phyloP scores from a whole-genome alignment of 139 green algal genomes.

The Eudorina sp. region DNA sequence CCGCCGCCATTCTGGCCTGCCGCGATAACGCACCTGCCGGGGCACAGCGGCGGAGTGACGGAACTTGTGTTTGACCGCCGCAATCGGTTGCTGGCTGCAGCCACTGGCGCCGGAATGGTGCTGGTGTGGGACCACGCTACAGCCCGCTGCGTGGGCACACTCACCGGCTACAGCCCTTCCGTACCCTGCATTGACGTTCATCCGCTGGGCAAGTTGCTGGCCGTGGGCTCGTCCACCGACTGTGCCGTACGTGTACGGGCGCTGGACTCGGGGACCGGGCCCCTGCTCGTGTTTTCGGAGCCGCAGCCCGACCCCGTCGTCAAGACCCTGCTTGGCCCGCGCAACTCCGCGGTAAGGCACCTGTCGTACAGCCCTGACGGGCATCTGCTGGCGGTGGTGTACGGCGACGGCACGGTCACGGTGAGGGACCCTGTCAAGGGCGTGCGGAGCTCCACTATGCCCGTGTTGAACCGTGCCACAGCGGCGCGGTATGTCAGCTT shows the following conservation, averaged over 20 bases:
- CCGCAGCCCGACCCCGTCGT: not conserved
- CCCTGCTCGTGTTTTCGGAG: slow-evolving; percentile 5
- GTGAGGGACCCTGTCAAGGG: slow-evolving; percentile 25
- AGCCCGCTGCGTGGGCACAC: not conserved
- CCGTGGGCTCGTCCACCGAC: slow-evolving; percentile 24
- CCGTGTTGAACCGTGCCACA: not conserved
- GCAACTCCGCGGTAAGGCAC: slow-evolving; percentile 3
- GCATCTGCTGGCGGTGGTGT: slow-evolving; percentile 39
- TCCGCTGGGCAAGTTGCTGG: not conserved
- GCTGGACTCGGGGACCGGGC: not conserved
- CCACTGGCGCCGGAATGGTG: not conserved
- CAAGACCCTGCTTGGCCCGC: not conserved
- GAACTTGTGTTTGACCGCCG: not conserved
- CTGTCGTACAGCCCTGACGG: slow-evolving; percentile 47
- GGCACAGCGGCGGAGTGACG: slow-evolving; percentile 18
- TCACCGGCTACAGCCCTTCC: slow-evolving; percentile 4
- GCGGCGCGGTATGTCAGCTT: slow-evolving; percentile 12
- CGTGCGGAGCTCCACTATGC: slow-evolving; percentile 2
- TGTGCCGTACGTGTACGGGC: not conserved
- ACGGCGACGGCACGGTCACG: slow-evolving; percentile 12
- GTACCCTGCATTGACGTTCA: slow-evolving; percentile 17
- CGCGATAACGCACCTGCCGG: slow-evolving; percentile 5
- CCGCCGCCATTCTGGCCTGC: slow-evolving; percentile 28
- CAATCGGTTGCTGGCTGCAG: slow-evolving; percentile 20
- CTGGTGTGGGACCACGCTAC: slow-evolving; percentile 23